phyloP scores from a whole-genome alignment of 176 grass and related monocot genomes.

The Echinochloa phyllopogon region DNA sequence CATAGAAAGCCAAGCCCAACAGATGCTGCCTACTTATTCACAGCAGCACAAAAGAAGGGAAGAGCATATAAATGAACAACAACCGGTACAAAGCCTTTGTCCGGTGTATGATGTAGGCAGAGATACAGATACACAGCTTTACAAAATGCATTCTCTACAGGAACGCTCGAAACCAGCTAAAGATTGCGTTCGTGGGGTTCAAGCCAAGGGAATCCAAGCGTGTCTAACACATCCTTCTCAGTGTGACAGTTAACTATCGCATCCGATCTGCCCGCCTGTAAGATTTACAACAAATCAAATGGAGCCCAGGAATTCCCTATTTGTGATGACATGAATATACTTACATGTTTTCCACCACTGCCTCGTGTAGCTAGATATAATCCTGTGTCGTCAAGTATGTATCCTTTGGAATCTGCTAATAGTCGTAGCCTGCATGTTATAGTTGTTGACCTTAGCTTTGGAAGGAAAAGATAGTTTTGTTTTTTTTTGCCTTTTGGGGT shows the following conservation, averaged over 20 bases:
- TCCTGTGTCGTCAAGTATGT: constrained; percentile 81
- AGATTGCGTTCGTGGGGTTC: constrained; percentile 89
- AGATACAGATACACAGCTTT: not conserved
- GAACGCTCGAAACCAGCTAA: not conserved
- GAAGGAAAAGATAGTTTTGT: not conserved
- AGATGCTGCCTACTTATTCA: not conserved
- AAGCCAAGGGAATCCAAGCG: constrained; percentile 83
- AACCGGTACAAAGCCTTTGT: not conserved
- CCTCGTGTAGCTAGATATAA: constrained; percentile 72
- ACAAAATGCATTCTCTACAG: constrained; percentile 24
- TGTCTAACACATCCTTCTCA: constrained; percentile 90
- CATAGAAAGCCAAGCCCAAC: not conserved
- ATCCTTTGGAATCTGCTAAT: constrained; percentile 90
- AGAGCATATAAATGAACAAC: not conserved
- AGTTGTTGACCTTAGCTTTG: not conserved
- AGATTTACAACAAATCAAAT: constrained; percentile 9
- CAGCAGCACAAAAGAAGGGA: not conserved
- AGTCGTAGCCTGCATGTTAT: constrained; percentile 70
- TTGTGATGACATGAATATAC: not conserved
- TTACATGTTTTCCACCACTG: constrained; percentile 71
- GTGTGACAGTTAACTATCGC: constrained; percentile 68
- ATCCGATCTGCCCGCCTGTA: constrained; percentile 65
- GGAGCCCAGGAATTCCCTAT: not conserved
- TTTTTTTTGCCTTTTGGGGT: not conserved
- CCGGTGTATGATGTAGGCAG: not conserved